Base-by-base conservation (phyloP, 139 green algal species). In the Chlamydomonas incerta region DNA sequence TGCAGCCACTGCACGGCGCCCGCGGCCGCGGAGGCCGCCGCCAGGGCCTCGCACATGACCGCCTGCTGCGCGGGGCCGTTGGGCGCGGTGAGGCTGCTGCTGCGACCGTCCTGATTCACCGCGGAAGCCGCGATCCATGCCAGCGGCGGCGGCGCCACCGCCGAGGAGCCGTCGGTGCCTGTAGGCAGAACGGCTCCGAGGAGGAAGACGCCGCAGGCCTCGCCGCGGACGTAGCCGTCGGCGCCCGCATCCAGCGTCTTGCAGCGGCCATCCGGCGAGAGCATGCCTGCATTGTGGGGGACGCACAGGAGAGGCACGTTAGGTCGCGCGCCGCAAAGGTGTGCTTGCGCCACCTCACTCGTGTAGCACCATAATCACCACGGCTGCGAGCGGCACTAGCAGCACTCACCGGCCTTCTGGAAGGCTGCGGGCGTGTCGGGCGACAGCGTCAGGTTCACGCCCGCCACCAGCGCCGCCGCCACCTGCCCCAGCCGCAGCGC, bases 61-160 rank as follows among this genome's bases (percentile, higher is more conserved):
- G 88, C 87, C 81, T 98, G 96, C 83, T 98, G 96, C 29, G 92
- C 90, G 8, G 96, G 95, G 11, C 96, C 96, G 73, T 97, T 98
- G 35, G 96, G 96, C 2, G 96, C 96, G 0, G 96, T 98, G 34
- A 98, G 90, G 24, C 92, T 93, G 90, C 90, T 95, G 72, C 91
- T 96, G 34, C 94, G 90, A 35, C 96, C 96, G 82, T 97, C 96
- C 89, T 98, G 96, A 87, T 97, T 97, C 24, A 97, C 92, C 9
- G 87, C 89, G 31, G 60, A 82, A 15, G 88, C 91, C 0, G 26
- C 23, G 1, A 95, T 66, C 46, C 90, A 21, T 1, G 84, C 87
- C 29, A 85, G 80, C 24, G 80, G 70, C 47, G 18, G 80, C 24
- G 80, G 21, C 20, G 24, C 20, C 2, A 26, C 37, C 71, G 37